Evolutionary conservation across 306 rosid genomes (phyloP).

Genomic region (Macrotyloma uniflorum): DNA sequence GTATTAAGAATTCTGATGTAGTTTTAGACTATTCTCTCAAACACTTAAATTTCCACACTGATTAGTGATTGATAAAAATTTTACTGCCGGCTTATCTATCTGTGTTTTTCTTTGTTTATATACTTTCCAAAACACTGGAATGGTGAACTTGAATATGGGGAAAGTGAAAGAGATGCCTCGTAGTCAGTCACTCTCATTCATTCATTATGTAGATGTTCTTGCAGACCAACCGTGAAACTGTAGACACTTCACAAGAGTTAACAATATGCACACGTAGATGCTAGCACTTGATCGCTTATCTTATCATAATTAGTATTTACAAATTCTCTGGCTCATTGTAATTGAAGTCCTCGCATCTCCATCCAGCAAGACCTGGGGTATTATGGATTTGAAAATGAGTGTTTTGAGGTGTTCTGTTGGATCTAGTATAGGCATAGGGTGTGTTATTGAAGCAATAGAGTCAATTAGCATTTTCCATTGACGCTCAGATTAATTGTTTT

Average conservation of each 20-base stretch:
- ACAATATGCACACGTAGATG: constrained; percentile 9
- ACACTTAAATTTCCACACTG: constrained; percentile 14
- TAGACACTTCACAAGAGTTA: not conserved
- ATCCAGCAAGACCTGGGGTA: not conserved
- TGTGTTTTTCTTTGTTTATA: constrained; percentile 6
- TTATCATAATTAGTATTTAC: not conserved
- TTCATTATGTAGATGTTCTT: constrained; percentile 19
- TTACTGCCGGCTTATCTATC: constrained; percentile 2
- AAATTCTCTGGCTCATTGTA: constrained; percentile 4
- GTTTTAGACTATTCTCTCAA: not conserved
- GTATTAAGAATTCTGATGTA: constrained; percentile 13
- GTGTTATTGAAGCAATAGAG: not conserved
- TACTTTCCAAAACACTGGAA: constrained; percentile 22
- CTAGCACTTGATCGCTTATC: constrained; percentile 20
- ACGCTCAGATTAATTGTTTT: constrained; percentile 23
- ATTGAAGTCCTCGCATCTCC: not conserved
- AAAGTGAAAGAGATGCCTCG: constrained; percentile 9
- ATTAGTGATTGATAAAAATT: constrained; percentile 2
- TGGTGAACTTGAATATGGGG: constrained; percentile 19
- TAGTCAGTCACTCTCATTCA: not conserved
- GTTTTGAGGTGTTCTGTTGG: constrained; percentile 1
- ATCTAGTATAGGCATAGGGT: constrained; percentile 1
- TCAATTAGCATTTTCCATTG: constrained; percentile 7
- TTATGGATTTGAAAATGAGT: constrained; percentile 7
- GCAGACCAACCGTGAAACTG: constrained; percentile 18